Evolutionary conservation across 371 early-diverging fungal genomes (phyloP), one percentile per base, ranked within the genome.

Genomic region (Quaeritorhiza haematococci): DNA sequence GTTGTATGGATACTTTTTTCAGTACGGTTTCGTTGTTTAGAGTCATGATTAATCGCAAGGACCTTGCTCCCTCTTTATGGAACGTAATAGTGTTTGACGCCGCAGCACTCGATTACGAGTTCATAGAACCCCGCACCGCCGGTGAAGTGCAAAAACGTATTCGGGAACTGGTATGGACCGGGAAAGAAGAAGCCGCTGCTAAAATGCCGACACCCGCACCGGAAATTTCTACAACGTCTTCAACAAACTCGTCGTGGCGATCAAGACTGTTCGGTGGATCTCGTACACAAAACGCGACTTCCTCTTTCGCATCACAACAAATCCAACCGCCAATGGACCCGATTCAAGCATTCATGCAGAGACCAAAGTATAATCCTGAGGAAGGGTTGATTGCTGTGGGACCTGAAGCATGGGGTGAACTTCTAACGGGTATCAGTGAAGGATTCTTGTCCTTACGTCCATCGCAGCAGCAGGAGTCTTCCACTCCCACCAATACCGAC

Each of bases 61-160:
- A 42, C 48, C n/a, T 30, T 30, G 29, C 19, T 33, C 26, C 33
- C 17, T 42, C 5, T 13, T 41, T 26, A 26, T 28, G 1, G 23
- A 33, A 32, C 38, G 5, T 24, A 6, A 19, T 52, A 69, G 72
- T 75, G 7, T 67, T 75, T 48, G 75, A 75, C 52, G 70, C 72
- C 3, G 75, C 75, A 0, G 75, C 67, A 1, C 43, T 75, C 23
- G 75, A 75, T 57, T 75, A 75, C 58, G 63, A 64, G 10, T 21
- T 68, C 32, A 21, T 59, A 33, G 57, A 59, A 34, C 62, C 64
- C 4, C 33, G 38, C 10, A 50, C 28, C 13, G 42, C 61, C 10
- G 64, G 62, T 24, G 44, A 55, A 19, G 48, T 67, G 21, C 59
- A 59, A 15, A 41, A 66, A 8, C 8, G 17, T 21, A 61, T 66